Base-by-base conservation (phyloP, 2,329 filamentous ascomycete species). In the Aspergillus sp. region DNA sequence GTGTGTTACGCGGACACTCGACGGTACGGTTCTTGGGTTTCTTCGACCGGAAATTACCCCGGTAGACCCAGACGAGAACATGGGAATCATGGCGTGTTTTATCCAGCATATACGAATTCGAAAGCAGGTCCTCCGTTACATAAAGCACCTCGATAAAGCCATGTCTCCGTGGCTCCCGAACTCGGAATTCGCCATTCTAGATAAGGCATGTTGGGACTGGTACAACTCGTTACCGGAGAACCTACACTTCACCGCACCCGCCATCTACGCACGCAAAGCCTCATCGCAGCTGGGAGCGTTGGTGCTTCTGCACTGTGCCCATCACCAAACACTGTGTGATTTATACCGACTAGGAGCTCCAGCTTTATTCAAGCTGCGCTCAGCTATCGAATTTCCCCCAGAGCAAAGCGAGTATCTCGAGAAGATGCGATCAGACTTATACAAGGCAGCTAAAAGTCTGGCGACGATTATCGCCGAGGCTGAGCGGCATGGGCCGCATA, bases 91-190 rank as follows among this genome's bases (percentile, higher is more conserved):
- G 55, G 48, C 55, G 1, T 57, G 14, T 35, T 57, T 57, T 17
- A 52, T 57, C 17, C 49, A 57, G 14, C 55, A 57, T 43, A 57
- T 57, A n/a, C 48, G 35, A 2, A 39, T 57, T 25, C 41, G 55
- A 15, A 57, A 57, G n/a, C 41, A 57, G 19, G 49, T 57, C 15
- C 49, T 57, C n/a, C 55, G 55, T 4, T 57, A 57, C 12, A 57
- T 57, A 23, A 57, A 57, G 37, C 55, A 57, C 6, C 55, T 57
- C 5, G 55, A 57, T 41, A 57, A 25, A 6, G 55, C 55, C 8
- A 57, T 46, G 7, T 57, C 49, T 15, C 55, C 55, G 11, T 57
- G 55, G 55, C 55, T 57, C 9, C 39, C 55, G 5, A 46, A 57
- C 19, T 57, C 55, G 2, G 55, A 57, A 17, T 57, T 57, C 27